Evolutionary conservation across 2,329 filamentous ascomycete species (phyloP), one percentile per base, ranked within the genome.

Genomic region (Microsporum ferrugineum): DNA sequence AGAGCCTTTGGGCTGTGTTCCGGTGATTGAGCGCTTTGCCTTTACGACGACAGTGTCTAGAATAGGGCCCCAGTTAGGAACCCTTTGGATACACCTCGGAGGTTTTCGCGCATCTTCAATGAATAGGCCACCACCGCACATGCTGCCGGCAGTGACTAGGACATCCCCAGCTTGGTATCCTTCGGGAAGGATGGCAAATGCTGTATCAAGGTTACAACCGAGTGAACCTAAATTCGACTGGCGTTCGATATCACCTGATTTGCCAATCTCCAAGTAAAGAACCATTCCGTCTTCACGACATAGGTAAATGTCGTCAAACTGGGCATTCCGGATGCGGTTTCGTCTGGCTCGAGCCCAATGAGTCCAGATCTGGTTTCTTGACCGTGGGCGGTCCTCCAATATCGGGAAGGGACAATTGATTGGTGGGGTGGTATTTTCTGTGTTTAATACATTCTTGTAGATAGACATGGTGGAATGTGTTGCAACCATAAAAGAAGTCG

Each of bases 261-360:
- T 79, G 49, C 83, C 82, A 62, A 89, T 84, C 65, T 90, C 85
- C 3, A 92, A 74, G 65, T 87, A 88, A 60, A 86, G 82, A 7
- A 96, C 80, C 57, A 86, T 78, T 2, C 94, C 94, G 70, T 97
- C 92, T 74, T 97, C 92, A 60, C 91, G 84, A 8, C 88, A 88
- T 14, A 99, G 77, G 69, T 94, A 96, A 57, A 97, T 84, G 63
- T 87, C 84, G 69, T 97, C 94, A 39, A 85, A 84, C 17, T 77
- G 80, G 60, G 81, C 76, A 59, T 82, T 82, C 65, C 86, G 87
- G 10, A 77, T 74, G 63, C 80, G 80, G 29, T 84, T 81, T 5
- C 92, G 85, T 62, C 84, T 81, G 1, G 91, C 88, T 62, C 89
- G 83, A 33, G 89, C 84, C 91, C 92, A 99, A 29, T 88, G 84